These are phyloP conservation scores for Triglochin maritima DNA, from an alignment of 106 monocot genomes.

Conservation along the genomic window DNA sequence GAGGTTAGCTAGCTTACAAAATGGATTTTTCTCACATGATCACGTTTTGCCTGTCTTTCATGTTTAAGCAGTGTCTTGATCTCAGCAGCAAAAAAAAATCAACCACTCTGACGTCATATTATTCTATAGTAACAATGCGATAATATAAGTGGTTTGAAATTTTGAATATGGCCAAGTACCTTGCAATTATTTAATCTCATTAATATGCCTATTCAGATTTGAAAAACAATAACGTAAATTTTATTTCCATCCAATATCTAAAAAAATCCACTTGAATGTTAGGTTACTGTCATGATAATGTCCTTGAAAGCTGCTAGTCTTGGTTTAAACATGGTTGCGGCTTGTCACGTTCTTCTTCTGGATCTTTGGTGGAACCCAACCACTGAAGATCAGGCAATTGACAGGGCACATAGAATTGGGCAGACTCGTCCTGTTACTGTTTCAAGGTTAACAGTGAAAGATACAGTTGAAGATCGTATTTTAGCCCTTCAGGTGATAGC, in stretches of 20 bases:
- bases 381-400: slow-evolving; percentile 96
- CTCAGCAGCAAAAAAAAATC: too few species aligned
- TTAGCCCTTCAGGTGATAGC: slow-evolving; percentile 62
- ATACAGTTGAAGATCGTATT: slow-evolving; percentile 89
- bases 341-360: slow-evolving; percentile 85
- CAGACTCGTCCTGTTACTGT: slow-evolving; percentile 92
- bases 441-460: slow-evolving; percentile 62
- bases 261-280: neutral
- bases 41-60: neutral
- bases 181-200: too few species aligned
- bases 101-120: too few species aligned
- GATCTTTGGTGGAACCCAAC: slow-evolving; percentile 99
- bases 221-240: too few species aligned
- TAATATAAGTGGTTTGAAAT: too few species aligned
- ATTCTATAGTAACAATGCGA: too few species aligned
- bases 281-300: slow-evolving; percentile 96
- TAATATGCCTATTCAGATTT: too few species aligned
- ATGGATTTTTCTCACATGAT: slow-evolving; percentile 3
- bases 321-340: slow-evolving; percentile 84
- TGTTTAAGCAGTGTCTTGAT: neutral
- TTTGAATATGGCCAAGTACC: too few species aligned
- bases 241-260: too few species aligned
- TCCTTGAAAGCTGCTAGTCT: slow-evolving; percentile 96
- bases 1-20: slow-evolving; percentile 35
- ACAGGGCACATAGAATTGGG: slow-evolving; percentile 92